A percentile compares a stretch with the other conserved stretches of the same genome.
Conservation (phyloP, 2,329 filamentous ascomycete genomes). For the Fusarium hainanense region DNA sequence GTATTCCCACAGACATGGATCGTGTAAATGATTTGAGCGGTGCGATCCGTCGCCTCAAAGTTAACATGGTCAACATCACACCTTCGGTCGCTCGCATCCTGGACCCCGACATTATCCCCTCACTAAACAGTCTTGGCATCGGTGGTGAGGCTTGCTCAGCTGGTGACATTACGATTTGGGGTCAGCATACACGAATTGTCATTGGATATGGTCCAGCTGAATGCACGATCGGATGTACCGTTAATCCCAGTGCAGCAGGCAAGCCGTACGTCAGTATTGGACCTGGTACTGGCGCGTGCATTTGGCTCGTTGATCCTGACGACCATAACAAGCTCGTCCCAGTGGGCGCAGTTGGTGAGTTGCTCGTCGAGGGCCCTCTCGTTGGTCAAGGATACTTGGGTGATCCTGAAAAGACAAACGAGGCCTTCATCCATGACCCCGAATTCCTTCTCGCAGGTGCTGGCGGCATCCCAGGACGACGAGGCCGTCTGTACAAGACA, state of each 20-base stretch:
- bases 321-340: constrained; percentile 60
- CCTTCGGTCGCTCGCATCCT: constrained; percentile 62
- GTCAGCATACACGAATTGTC: constrained; percentile 58
- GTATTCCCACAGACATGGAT: constrained; percentile 65
- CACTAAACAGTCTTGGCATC: constrained; percentile 59
- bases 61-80: constrained; percentile 63
- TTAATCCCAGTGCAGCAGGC: constrained; percentile 54
- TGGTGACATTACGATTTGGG: constrained; percentile 61
- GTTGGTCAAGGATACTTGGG: constrained; percentile 72
- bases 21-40: constrained; percentile 62
- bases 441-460: constrained; percentile 60
- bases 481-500: constrained; percentile 66
- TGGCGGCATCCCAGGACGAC: constrained; percentile 50
- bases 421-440: constrained; percentile 67
- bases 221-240: constrained; percentile 64
- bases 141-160: constrained; percentile 66
- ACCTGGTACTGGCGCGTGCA: constrained; percentile 58
- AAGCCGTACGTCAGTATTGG: constrained; percentile 58
- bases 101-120: constrained; percentile 57
- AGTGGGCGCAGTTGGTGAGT: constrained; percentile 62
- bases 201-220: constrained; percentile 66
- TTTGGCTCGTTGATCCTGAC: constrained; percentile 64
- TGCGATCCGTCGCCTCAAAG: constrained; percentile 56
- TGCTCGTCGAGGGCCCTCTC: constrained; percentile 68
- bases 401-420: constrained; percentile 66